Base-by-base conservation (phyloP, 2,329 filamentous ascomycete genomes). In the Aspergillus chevalieri region DNA sequence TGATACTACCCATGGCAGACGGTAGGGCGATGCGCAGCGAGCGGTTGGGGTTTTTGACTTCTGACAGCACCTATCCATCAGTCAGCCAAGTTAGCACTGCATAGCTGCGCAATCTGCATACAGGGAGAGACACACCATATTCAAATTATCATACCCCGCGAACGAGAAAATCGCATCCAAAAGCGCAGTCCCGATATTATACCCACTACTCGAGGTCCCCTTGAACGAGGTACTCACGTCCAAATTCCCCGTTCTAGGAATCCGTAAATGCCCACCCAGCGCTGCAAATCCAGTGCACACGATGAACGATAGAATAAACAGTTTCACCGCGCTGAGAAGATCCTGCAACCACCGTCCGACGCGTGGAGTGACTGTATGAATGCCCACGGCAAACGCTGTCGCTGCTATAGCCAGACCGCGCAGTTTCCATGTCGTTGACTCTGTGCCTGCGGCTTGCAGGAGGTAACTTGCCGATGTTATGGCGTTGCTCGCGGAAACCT, bases 21-120 rank as follows among this genome's bases (percentile, higher is more conserved):
- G 78, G 77, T 0, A 77, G 74, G 0, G 78, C 78, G 12, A 77
- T 67, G 47, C 75, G 75, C 10, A 83, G 70, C 0, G 79, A 82
- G n/a, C 69, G 71, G 9, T 78, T 70, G 0, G 79, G 79, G 53
- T 80, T 72, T 48, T 71, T 73, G 30, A 79, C 75, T 60, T 80
- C 77, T 9, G 71, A 76, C 43, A 81, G 65, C 4, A 79, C 78
- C 49, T 64, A 51, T 15, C 8, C 8, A 43, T n/a, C 21, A 21
- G 14, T 4, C 1, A 5, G 10, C 24, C 17, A 22, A 30, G 4
- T 30, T 12, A 30, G 10, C 4, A 26, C 8, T 9, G 2, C 24
- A 12, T 8, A 9, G 2, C 9, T 10, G 26, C 26, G 26, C 26
- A 30, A 12, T 30, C 26, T 4, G 45, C 19, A 48, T 33, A 24